These are phyloP conservation scores for Gossypium ekmanianum DNA, from an alignment of 345 rosid species.

Conservation along the genomic window DNA sequence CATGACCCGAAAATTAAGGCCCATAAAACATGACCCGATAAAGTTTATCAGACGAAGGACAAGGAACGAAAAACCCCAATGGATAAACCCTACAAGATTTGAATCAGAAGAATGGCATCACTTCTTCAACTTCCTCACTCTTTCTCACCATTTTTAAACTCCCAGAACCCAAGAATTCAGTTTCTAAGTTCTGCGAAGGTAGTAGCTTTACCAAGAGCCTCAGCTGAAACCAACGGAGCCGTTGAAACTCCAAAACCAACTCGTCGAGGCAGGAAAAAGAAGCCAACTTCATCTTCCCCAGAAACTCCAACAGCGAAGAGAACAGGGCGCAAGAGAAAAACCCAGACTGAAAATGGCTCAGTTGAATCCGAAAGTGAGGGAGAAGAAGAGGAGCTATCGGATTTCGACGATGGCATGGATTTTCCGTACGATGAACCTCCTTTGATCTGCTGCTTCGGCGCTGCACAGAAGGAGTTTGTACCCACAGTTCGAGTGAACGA, in stretches of 20 bases:
- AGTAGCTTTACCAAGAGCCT: slow-evolving; percentile 26
- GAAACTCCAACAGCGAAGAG: slow-evolving; percentile 23
- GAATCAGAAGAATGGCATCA: slow-evolving; percentile 12
- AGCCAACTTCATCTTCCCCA: slow-evolving; percentile 23
- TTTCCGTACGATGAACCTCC: slow-evolving; percentile 79
- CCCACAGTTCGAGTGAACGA: slow-evolving; percentile 81
- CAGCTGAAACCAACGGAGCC: slow-evolving; percentile 34
- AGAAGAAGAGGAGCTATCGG: slow-evolving; percentile 28
- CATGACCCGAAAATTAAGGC: slow-evolving; percentile 5
- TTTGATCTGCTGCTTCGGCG: slow-evolving; percentile 81
- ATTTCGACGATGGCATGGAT: slow-evolving; percentile 73
- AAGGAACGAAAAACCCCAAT: neutral
- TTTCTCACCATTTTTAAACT: slow-evolving; percentile 13
- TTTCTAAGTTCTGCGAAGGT: neutral
- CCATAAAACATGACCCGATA: slow-evolving; percentile 19
- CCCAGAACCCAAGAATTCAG: slow-evolving; percentile 14
- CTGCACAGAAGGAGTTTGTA: slow-evolving; percentile 74
- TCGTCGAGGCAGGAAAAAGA: slow-evolving; percentile 66
- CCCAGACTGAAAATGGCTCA: slow-evolving; percentile 21
- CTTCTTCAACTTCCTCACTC: slow-evolving; percentile 7
- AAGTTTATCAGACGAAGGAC: neutral
- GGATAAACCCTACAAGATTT: slow-evolving; percentile 37
- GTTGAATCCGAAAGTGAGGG: slow-evolving; percentile 14
- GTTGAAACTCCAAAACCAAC: slow-evolving; percentile 49
- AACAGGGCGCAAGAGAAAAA: slow-evolving; percentile 22